phyloP scores from a whole-genome alignment of 306 rosid genomes.

The Casuarina glauca region DNA sequence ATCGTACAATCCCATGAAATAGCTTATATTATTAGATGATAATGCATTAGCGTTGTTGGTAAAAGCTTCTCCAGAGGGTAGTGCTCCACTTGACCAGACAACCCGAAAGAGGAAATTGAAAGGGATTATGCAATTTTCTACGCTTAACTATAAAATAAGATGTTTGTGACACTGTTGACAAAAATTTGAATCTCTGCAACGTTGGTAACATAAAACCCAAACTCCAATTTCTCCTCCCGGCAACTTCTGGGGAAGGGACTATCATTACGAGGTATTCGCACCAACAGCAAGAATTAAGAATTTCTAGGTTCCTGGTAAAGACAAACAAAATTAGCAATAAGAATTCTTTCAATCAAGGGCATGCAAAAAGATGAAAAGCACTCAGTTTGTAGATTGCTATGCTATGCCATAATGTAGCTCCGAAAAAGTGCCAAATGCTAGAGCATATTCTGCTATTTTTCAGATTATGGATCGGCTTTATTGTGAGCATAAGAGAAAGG shows the following conservation, averaged over 20 bases:
- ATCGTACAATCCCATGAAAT: no score
- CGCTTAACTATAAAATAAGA: no score
- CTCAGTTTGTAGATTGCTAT: neutral
- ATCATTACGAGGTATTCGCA: neutral
- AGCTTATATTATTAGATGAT: no score
- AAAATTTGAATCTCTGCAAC: no score
- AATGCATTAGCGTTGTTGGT: no score
- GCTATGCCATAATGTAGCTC: neutral
- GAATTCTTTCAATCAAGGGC: neutral
- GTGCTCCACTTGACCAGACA: no score
- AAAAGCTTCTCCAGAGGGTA: no score
- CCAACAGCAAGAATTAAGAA: slow-evolving; percentile 6
- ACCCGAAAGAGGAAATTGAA: no score
- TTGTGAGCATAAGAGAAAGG: neutral
- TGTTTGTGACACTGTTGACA: no score
- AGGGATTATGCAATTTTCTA: no score
- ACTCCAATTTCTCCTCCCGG: neutral
- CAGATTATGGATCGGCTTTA: neutral
- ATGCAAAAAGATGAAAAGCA: neutral
- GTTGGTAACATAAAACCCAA: neutral
- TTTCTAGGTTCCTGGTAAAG: slow-evolving; percentile 14
- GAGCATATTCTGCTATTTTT: neutral
- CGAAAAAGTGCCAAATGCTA: neutral
- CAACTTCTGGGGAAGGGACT: neutral
- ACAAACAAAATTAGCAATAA: neutral